These are phyloP conservation scores for Sechiopsis laciniata DNA, from an alignment of 306 rosid species.

Conservation along the genomic window DNA sequence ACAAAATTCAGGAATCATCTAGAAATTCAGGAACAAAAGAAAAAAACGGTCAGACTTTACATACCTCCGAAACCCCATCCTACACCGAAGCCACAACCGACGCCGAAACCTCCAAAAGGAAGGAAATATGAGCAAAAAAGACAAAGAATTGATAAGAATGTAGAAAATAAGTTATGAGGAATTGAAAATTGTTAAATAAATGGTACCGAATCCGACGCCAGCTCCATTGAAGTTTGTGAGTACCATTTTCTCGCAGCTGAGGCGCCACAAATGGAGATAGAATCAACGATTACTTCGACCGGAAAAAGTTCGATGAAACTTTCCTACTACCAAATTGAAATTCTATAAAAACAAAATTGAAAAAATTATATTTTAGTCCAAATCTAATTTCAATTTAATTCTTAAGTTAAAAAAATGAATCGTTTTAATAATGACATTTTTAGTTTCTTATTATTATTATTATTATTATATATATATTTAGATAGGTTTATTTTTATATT, in stretches of 20 bases:
- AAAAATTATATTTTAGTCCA: too few relatives aligned
- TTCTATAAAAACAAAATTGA: too few relatives aligned
- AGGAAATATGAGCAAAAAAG: background rate
- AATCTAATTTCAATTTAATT: too few relatives aligned
- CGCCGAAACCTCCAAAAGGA: constrained; percentile 69
- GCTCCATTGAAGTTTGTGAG: constrained; percentile 71
- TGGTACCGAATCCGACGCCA: constrained; percentile 85
- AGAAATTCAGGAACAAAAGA: too few relatives aligned
- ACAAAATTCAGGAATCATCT: too few relatives aligned
- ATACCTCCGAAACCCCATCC: constrained; percentile 99
- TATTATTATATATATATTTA: too few relatives aligned
- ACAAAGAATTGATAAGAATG: background rate
- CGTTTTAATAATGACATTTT: too few relatives aligned
- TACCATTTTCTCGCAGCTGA: constrained; percentile 40
- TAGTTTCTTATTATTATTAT: too few relatives aligned
- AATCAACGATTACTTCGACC: too few relatives aligned
- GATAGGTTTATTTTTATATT: too few relatives aligned
- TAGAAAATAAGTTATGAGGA: background rate
- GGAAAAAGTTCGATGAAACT: background rate
- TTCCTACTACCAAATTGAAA: too few relatives aligned
- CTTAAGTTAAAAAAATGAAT: too few relatives aligned
- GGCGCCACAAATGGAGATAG: background rate
- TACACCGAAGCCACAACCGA: constrained; percentile 88
- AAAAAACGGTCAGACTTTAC: constrained; percentile 3
- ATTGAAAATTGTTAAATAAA: background rate